Evolutionary conservation across 2,329 filamentous ascomycete genomes (phyloP), one percentile per base, ranked within the genome.

Genomic region (Elsinoe fawcettii): DNA sequence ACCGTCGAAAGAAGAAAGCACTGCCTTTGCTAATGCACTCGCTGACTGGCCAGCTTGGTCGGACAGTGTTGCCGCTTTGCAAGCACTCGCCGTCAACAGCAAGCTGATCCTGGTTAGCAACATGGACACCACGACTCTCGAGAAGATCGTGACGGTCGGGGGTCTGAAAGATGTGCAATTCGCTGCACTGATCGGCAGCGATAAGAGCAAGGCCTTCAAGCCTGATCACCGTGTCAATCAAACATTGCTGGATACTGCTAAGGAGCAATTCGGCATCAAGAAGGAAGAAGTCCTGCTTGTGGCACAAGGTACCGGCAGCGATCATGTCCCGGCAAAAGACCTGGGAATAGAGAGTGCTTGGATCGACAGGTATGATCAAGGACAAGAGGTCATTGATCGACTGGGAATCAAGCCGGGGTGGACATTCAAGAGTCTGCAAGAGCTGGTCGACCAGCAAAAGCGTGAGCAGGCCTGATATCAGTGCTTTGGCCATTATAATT

Each of bases 141-240:
- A 43, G 14, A 41, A 44, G 18, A 55, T 55, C 16, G 53, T 27
- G 8, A 41, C 12, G 8, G 20, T 22, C 12, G 53, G 53, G 6
- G 36, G 20, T 8, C 27, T 55, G 7, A 25, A 34, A 14, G 22
- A 44, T 11, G 37, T 55, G 3, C 53, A 3, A 9, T 41, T 55
- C 16, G 53, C 53, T 18, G 53, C 53, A n/a, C 25, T 41, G 20
- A 55, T 55, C 34, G 53, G 53, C 34, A 39, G 53, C 20, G 53
- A 55, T 25, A 43, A 55, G 25, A 55, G 53, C 27, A 22, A 34
- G 12, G 53, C 34, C 9, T 55, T 55, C 37, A 55, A 55, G 53
- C 53, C 53, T 6, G 53, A 55, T 44, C 53, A 55, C 11, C 53
- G 37, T n/a, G 53, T 55, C 20, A 55, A 55, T 20, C 53, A 55